Conservation (phyloP, 306 rosid species). For the Begonia loranthoides region DNA sequence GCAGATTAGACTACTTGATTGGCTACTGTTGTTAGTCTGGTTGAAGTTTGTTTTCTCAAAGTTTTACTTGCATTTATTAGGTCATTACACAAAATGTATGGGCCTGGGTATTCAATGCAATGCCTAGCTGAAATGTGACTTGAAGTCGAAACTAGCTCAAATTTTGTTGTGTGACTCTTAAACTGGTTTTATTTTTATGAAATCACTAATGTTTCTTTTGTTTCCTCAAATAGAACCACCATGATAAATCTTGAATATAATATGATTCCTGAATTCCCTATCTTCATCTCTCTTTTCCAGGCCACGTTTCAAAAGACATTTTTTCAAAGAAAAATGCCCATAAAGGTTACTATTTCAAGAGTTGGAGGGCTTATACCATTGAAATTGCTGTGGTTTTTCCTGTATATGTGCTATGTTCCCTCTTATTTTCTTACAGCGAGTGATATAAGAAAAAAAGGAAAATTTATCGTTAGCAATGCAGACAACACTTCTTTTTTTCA, state of each 20-base stretch:
- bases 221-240: neutral
- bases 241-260: neutral
- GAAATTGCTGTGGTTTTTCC: slow-evolving; percentile 45
- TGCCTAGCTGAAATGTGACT: no score
- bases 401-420: slow-evolving; percentile 44
- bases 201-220: no score
- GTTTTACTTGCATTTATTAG: no score
- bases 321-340: slow-evolving; percentile 47
- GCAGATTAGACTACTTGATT: neutral
- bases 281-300: slow-evolving; percentile 4
- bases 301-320: slow-evolving; percentile 14
- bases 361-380: slow-evolving; percentile 34
- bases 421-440: slow-evolving; percentile 57
- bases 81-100: no score
- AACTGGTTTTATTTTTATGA: no score
- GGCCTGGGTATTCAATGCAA: no score
- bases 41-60: neutral
- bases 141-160: no score
- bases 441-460: slow-evolving; percentile 5
- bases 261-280: neutral
- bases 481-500: no score
- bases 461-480: neutral
- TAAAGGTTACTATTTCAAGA: slow-evolving; percentile 21
- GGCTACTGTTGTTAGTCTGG: neutral
- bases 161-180: no score